Evolutionary conservation across 306 rosid genomes (phyloP).

Genomic region (Inga leiocalycina): DNA sequence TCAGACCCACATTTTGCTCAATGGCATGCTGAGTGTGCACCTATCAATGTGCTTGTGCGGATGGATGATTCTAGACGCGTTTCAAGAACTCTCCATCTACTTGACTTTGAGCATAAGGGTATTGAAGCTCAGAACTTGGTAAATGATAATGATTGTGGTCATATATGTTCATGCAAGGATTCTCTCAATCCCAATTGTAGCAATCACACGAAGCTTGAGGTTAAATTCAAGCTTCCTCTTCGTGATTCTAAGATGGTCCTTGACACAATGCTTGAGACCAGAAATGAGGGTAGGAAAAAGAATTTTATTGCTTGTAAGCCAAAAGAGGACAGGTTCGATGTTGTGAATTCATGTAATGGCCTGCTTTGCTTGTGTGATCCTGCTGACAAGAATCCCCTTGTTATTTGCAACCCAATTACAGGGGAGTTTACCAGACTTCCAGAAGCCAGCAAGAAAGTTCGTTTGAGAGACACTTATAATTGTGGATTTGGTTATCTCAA

Average conservation of each 20-base stretch:
- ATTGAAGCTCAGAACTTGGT: neutral
- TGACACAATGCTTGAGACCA: neutral
- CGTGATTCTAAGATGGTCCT: slow-evolving; percentile 11
- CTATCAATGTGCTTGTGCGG: slow-evolving; percentile 5
- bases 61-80: neutral
- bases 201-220: neutral
- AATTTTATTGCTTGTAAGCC: neutral
- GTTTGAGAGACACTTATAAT: neutral
- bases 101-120: slow-evolving; percentile 15
- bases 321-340: neutral
- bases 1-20: slow-evolving; percentile 35
- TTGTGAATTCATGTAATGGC: slow-evolving; percentile 37
- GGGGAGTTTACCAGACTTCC: slow-evolving; percentile 35
- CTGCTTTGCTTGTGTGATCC: slow-evolving; percentile 33
- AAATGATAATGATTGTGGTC: neutral
- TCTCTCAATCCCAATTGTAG: neutral
- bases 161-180: neutral
- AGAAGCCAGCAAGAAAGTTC: neutral
- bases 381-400: neutral
- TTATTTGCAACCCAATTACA: slow-evolving; percentile 34
- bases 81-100: slow-evolving; percentile 30
- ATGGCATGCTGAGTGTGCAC: slow-evolving; percentile 15
- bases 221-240: slow-evolving; percentile 36
- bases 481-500: slow-evolving; percentile 21
- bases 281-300: neutral